Evolutionary conservation across 2,329 filamentous ascomycete genomes (phyloP).

Genomic region (Chaetomium sp.): DNA sequence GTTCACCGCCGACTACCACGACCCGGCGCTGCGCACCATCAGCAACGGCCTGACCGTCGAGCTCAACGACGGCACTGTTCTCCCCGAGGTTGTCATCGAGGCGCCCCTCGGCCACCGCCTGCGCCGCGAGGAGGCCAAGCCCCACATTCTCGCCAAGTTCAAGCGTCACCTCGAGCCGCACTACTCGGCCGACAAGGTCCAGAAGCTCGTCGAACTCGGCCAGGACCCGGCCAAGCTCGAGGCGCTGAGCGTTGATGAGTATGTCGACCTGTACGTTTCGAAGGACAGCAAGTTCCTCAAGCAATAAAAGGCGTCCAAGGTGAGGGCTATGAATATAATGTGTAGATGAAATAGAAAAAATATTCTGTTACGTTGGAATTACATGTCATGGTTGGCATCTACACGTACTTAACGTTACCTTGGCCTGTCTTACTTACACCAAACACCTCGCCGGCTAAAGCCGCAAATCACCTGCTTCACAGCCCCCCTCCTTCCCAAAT

Average conservation of each 20-base stretch:
- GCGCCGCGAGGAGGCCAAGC: constrained; percentile 93
- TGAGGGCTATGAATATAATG: neutral
- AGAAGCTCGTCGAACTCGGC: constrained; percentile 75
- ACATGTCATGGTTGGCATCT: no score
- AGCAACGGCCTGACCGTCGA: constrained; percentile 94
- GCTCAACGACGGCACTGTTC: constrained; percentile 85
- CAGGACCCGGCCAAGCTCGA: constrained; percentile 70
- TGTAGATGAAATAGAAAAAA: constrained; percentile 10
- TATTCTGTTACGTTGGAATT: neutral
- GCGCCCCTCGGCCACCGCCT: constrained; percentile 89
- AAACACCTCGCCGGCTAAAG: no score
- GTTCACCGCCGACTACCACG: constrained; percentile 93
- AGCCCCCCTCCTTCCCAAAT: no score
- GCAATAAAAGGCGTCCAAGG: constrained; percentile 22
- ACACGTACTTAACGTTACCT: no score
- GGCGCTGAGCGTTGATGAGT: constrained; percentile 79
- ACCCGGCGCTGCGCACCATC: constrained; percentile 89
- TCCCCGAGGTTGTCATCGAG: constrained; percentile 88
- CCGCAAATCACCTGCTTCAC: no score
- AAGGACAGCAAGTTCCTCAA: constrained; percentile 55
- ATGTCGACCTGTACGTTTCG: constrained; percentile 74
- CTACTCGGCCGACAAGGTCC: constrained; percentile 68
- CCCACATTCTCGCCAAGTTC: constrained; percentile 92
- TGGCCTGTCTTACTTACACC: no score
- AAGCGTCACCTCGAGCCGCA: constrained; percentile 84